Conservation (phyloP, 768 basidiomycete species). For the Psilocybe sp. region DNA sequence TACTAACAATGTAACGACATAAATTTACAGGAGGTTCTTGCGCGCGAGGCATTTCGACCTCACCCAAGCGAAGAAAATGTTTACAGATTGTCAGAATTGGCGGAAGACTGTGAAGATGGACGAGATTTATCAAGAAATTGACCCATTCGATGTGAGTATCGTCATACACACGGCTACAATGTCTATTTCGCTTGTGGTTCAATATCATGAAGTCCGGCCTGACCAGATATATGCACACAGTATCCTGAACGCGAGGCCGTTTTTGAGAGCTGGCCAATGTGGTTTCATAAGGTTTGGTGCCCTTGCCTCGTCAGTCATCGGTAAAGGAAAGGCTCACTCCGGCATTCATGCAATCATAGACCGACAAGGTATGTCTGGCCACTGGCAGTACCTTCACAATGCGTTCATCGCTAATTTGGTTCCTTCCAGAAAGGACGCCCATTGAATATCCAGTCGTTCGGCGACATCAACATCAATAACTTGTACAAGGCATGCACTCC, state of each 20-base stretch:
- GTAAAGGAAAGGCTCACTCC: not conserved
- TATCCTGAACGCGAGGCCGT: conserved; percentile 68
- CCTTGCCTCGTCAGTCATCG: not conserved
- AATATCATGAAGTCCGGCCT: not conserved
- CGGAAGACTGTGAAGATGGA: conserved; percentile 66
- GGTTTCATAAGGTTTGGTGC: conserved; percentile 65
- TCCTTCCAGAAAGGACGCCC: conserved; percentile 61
- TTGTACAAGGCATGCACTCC: conserved; percentile 57
- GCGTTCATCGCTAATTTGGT: not conserved
- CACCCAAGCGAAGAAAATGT: conserved; percentile 59
- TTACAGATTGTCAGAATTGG: conserved; percentile 67
- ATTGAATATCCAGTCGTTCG: conserved; percentile 64
- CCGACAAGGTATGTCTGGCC: conserved; percentile 55
- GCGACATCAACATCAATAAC: conserved; percentile 53
- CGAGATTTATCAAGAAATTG: conserved; percentile 54
- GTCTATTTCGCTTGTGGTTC: not conserved
- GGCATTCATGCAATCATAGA: conserved; percentile 32
- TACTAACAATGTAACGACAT: not conserved
- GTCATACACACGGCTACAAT: not conserved
- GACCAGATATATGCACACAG: conserved; percentile 28
- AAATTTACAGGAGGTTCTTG: conserved; percentile 59
- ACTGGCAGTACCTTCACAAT: not conserved
- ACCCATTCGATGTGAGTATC: conserved; percentile 66
- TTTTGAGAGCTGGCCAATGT: conserved; percentile 77
- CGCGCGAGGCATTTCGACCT: conserved; percentile 67